A percentile compares a stretch with the other conserved stretches of the same genome.
Conservation (phyloP, 345 rosid genomes). For the Euphorbia lathyris region DNA sequence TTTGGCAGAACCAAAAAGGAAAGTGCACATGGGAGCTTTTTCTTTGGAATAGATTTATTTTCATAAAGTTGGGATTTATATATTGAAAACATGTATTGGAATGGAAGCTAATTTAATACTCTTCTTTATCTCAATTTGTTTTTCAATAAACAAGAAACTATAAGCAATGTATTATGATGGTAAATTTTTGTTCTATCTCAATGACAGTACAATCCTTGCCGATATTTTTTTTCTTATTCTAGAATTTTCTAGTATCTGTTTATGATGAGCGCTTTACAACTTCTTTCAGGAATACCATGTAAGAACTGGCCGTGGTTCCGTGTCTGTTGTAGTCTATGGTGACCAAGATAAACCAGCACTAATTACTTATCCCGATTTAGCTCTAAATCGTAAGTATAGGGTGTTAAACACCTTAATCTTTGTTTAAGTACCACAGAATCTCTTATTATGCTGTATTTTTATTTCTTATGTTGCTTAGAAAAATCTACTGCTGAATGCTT, state of each 20-base stretch:
- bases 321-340: slow-evolving; percentile 80
- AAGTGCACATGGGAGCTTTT: slow-evolving; percentile 56
- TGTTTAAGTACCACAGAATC: neutral
- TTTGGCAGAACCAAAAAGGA: slow-evolving; percentile 19
- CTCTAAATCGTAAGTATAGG: slow-evolving; percentile 61
- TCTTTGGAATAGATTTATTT: slow-evolving; percentile 28
- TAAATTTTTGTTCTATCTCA: slow-evolving; percentile 9
- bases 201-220: neutral
- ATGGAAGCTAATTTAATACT: slow-evolving; percentile 13
- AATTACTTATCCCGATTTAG: slow-evolving; percentile 89
- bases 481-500: neutral
- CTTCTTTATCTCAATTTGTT: slow-evolving; percentile 18
- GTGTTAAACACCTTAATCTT: slow-evolving; percentile 11
- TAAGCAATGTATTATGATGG: slow-evolving; percentile 27
- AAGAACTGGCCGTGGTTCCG: slow-evolving; percentile 63
- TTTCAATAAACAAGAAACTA: slow-evolving; percentile 14
- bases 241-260: slow-evolving; percentile 11
- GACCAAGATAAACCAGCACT: slow-evolving; percentile 83
- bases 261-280: slow-evolving; percentile 2
- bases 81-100: slow-evolving; percentile 10
- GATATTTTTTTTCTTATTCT: neutral
- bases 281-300: slow-evolving; percentile 72
- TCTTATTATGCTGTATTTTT: neutral
- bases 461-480: neutral
- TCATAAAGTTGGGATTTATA: slow-evolving; percentile 16